Evolutionary conservation across 164 flowering plant genomes (phyloP), one percentile per base, ranked within the genome.

Genomic region (Magnolia sinica): DNA sequence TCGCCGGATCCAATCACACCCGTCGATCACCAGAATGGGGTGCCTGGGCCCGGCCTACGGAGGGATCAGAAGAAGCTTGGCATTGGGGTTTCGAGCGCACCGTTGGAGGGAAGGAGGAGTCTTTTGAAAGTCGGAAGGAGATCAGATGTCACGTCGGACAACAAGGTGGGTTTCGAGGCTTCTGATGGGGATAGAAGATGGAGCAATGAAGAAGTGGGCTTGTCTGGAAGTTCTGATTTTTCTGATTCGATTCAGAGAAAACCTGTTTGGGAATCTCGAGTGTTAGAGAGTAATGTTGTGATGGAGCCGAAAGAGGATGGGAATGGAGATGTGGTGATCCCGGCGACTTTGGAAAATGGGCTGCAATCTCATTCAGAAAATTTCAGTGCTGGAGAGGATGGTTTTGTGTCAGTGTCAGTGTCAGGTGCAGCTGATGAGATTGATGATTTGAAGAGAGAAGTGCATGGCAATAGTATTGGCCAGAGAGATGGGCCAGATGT

Each of bases 11-110:
- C 77, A 0, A 8, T 74, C 9, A 16, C 80, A 20, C 23, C 84
- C n/a, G 24, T 76, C 3, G 74, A 27, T 74, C 84, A 84, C 49
- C 55, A 79, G n/a, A 86, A 79, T 87, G 92, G 87, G 76, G 81
- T 68, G 8, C 45, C 87, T 37, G 51, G 81, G 74, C 0, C 31
- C 77, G 76, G 87, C 27, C 81, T 27, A 14, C 51, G 76, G 75
- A 87, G 79, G 81, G 77, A 75, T 49, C 82, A 68, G 68, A 87
- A 81, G 81, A 81, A 61, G 45, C 37, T 58, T 69, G 76, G 59
- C 75, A 68, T 51, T 74, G 70, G 22, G 14, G 71, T 23, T 51
- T 29, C 23, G 55, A 50, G 59, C 14, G 7, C 11, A 7, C 22
- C 27, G 27, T 2, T 20, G 14, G 58, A 70, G 59, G 20, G 3